Base-by-base conservation (phyloP, 2,329 filamentous ascomycete species). In the Penicillium digitatum region DNA sequence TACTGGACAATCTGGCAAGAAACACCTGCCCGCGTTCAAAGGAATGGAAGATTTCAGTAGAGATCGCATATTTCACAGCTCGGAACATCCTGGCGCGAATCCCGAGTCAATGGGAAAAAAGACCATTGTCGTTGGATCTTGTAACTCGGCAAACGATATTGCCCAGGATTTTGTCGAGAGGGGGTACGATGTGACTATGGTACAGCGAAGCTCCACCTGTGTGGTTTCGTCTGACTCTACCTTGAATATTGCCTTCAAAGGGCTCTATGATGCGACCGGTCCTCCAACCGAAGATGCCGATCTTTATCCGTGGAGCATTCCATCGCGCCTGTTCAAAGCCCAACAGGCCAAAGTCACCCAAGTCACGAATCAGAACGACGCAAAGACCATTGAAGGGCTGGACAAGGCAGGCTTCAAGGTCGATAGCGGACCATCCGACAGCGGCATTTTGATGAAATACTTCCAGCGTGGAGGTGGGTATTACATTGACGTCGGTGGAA, bases 71-170 rank as follows among this genome's bases (percentile, higher is more conserved):
- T 83, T 82, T 58, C 87, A 89, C 56, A 86, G 84, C 0, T 81
- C 82, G 0, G 78, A 83, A 2, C 86, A 86, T 58, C 70, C 75
- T 0, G 84, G 83, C 0, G 82, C 83, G 0, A 68, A 70, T 3
- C 67, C 76, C 0, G 66, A 76, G 2, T 71, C 75, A 14, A 69
- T 76, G 18, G 80, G 80, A 1, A 86, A 84, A 66, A 85, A 82
- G 57, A 86, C 82, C 0, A 72, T 88, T 1, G 81, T 90, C 0
- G 77, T 89, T 0, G 87, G 87, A 1, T 84, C 82, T 1, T 87
- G 86, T 69, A 89, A 88, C 69, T 87, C 84, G 0, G 84, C 78
- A 6, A 84, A 87, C 62, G 87, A 89, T 59, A 88, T 88, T 52
- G 82, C 84, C 0, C 85, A 88, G 54, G 84, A 88, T 58, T 88